Conservation (phyloP, 179 eudicot genomes). For the Pouteria campechiana region DNA sequence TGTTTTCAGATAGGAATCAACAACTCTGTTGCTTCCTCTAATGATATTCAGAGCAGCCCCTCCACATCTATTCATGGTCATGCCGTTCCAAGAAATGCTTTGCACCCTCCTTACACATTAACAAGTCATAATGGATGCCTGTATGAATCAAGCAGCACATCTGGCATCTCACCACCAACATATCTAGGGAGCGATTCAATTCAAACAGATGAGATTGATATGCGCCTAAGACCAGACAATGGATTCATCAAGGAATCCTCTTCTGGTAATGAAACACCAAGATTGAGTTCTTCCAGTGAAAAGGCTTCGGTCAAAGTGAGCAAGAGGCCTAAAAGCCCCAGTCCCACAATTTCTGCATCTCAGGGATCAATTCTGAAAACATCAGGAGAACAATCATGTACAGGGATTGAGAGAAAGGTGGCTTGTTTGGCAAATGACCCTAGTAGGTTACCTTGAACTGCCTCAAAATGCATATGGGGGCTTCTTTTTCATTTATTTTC, state of each 20-base stretch:
- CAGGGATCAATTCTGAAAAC: constrained; percentile 27
- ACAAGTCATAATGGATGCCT: constrained; percentile 11
- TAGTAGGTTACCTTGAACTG: constrained; percentile 27
- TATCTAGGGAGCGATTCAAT: constrained; percentile 5
- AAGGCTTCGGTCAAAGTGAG: constrained; percentile 16
- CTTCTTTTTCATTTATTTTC: constrained; percentile 1
- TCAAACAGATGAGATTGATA: constrained; percentile 12
- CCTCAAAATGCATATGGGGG: neutral
- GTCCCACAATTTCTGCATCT: constrained; percentile 25
- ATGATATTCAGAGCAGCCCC: constrained; percentile 15
- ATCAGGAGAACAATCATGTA: constrained; percentile 33
- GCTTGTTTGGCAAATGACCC: constrained; percentile 27
- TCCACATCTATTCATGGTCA: constrained; percentile 19
- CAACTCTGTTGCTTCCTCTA: constrained; percentile 20
- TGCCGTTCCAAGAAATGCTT: constrained; percentile 12
- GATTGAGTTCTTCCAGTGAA: constrained; percentile 17
- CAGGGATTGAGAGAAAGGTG: constrained; percentile 31
- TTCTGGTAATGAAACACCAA: constrained; percentile 16
- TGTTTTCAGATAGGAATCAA: constrained; percentile 33
- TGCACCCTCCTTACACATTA: constrained; percentile 13
- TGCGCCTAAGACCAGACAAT: constrained; percentile 5
- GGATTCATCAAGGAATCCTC: constrained; percentile 9
- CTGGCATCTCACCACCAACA: constrained; percentile 7
- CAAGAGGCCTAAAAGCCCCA: constrained; percentile 24
- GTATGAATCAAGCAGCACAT: constrained; percentile 5